phyloP scores from a whole-genome alignment of 2,329 filamentous ascomycete genomes.

The Dactylellina drechsleri region DNA sequence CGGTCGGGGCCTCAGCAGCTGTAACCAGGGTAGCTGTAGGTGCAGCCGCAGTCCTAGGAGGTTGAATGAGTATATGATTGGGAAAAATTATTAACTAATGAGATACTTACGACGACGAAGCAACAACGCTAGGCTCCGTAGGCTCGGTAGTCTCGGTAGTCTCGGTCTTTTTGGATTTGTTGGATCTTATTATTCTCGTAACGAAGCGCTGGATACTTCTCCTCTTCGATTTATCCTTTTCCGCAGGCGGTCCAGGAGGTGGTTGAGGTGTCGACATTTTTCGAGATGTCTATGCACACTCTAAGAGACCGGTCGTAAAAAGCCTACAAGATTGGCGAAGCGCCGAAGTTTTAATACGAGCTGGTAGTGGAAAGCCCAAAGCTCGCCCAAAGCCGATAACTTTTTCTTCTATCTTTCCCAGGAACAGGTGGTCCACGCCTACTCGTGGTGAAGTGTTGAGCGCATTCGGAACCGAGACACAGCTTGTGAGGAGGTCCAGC shows the following conservation, averaged over 20 bases:
- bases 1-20: neutral
- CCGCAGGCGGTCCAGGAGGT: conserved; percentile 8
- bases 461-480: conserved; percentile 17
- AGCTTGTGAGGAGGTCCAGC: neutral
- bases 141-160: neutral
- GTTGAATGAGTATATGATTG: neutral
- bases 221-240: conserved; percentile 43
- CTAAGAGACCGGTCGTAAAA: too few species aligned
- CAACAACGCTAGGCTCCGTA: neutral
- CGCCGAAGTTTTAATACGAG: too few species aligned
- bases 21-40: conserved; percentile 4
- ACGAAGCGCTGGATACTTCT: conserved; percentile 46
- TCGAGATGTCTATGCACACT: too few species aligned
- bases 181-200: conserved; percentile 31
- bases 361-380: neutral
- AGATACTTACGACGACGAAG: conserved; percentile 21
- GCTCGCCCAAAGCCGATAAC: conserved; percentile 6
- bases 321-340: too few species aligned
- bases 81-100: neutral
- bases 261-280: conserved; percentile 48
- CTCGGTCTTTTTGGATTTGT: conserved; percentile 15
- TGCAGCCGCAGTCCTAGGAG: neutral
- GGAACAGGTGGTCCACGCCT: conserved; percentile 1
- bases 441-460: conserved; percentile 10
- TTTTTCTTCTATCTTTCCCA: neutral